Evolutionary conservation across 257 asterid genomes (phyloP).

Genomic region (Anisodus acutangulus): DNA sequence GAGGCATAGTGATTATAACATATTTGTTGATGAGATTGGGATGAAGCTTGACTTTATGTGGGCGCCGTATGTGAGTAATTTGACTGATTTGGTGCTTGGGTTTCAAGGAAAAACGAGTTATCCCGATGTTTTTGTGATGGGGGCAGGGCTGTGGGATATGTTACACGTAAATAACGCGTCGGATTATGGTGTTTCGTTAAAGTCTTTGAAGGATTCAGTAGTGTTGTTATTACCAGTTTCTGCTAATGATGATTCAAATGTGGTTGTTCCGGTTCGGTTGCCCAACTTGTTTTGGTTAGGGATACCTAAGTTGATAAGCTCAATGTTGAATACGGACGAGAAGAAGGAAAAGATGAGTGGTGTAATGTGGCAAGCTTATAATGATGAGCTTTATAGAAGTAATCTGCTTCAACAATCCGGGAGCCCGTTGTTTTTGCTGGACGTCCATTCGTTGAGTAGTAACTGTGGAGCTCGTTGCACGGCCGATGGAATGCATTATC

Average conservation of each 20-base stretch:
- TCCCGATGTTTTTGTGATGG: constrained; percentile 88
- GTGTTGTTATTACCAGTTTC: constrained; percentile 66
- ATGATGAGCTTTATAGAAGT: constrained; percentile 54
- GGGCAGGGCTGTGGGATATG: constrained; percentile 98
- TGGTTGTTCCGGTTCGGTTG: constrained; percentile 38
- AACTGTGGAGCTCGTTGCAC: constrained; percentile 78
- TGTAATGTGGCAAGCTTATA: constrained; percentile 51
- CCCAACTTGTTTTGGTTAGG: constrained; percentile 91
- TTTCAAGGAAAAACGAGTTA: constrained; percentile 48
- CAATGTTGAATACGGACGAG: constrained; percentile 74
- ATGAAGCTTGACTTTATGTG: constrained; percentile 84
- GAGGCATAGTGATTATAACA: constrained; percentile 87
- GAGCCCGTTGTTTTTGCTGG: constrained; percentile 73
- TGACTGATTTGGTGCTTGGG: constrained; percentile 55
- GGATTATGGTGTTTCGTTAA: constrained; percentile 58
- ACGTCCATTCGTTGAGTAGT: constrained; percentile 61
- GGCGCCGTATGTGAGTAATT: constrained; percentile 80
- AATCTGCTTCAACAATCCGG: constrained; percentile 61
- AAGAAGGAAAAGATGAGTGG: constrained; percentile 76
- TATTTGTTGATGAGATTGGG: constrained; percentile 68
- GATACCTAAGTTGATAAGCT: constrained; percentile 77
- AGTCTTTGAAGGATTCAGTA: constrained; percentile 59
- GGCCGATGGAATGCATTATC: constrained; percentile 90
- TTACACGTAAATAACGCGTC: constrained; percentile 64
- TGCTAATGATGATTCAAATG: not conserved